A percentile compares a stretch with the other conserved stretches of the same genome.
Conservation (phyloP, 805 yeast species). For the Nakazawaea ernobii region DNA sequence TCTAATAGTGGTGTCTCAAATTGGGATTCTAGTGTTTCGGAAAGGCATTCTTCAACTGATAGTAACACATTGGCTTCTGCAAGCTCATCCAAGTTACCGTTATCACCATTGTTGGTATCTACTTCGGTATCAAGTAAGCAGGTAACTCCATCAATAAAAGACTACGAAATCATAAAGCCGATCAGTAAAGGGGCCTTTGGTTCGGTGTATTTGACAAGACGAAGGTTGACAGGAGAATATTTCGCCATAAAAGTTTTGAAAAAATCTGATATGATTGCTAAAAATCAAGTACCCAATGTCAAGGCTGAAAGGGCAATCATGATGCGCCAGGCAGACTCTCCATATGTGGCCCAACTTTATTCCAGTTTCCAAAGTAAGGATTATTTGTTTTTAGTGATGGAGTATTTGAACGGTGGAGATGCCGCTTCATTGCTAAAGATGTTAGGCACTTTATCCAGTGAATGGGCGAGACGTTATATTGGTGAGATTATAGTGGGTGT, state of each 20-base stretch:
- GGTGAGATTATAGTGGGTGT: slow-evolving; percentile 92
- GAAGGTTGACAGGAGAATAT: slow-evolving; percentile 86
- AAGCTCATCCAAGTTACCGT: slow-evolving; percentile 47
- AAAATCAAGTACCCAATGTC: slow-evolving; percentile 92
- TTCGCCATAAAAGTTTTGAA: slow-evolving; percentile 90
- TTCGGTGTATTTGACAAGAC: slow-evolving; percentile 80
- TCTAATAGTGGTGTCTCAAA: not conserved
- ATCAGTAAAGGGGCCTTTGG: slow-evolving; percentile 98
- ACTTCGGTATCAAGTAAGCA: slow-evolving; percentile 50
- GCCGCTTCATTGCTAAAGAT: slow-evolving; percentile 79
- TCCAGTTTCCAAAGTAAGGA: slow-evolving; percentile 87
- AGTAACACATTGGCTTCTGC: slow-evolving; percentile 10
- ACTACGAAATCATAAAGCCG: slow-evolving; percentile 87
- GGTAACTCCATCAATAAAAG: slow-evolving; percentile 65
- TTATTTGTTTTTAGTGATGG: slow-evolving; percentile 90
- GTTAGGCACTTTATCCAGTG: slow-evolving; percentile 77
- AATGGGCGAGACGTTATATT: slow-evolving; percentile 80
- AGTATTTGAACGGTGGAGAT: slow-evolving; percentile 93
- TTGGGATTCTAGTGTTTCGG: slow-evolving; percentile 5
- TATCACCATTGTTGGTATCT: slow-evolving; percentile 76
- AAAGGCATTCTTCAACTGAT: slow-evolving; percentile 8
- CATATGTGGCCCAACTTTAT: slow-evolving; percentile 85
- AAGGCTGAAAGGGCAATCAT: slow-evolving; percentile 94
- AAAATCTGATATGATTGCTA: slow-evolving; percentile 94
- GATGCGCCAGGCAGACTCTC: slow-evolving; percentile 93